These are phyloP conservation scores for Thymus quinquecostatus DNA, from an alignment of 257 asterid genomes.

Conservation along the genomic window DNA sequence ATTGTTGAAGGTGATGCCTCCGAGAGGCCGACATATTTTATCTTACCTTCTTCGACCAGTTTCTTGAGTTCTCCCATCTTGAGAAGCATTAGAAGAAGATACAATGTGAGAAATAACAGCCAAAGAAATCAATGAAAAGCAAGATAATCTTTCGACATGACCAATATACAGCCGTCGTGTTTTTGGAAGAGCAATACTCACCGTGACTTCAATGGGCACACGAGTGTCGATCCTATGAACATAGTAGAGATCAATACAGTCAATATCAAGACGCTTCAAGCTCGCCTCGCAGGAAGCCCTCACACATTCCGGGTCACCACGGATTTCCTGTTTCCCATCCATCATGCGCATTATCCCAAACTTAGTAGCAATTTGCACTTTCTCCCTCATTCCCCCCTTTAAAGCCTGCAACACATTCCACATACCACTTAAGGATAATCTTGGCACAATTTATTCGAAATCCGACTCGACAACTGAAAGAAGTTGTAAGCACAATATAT, in stretches of 20 bases:
- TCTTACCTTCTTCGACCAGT: slow-evolving; percentile 72
- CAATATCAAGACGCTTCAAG: slow-evolving; percentile 33
- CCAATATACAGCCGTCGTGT: background rate
- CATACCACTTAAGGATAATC: background rate
- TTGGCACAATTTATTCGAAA: background rate
- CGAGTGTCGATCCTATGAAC: slow-evolving; percentile 28
- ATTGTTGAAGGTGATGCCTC: slow-evolving; percentile 74
- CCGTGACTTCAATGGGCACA: slow-evolving; percentile 38
- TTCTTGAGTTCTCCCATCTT: slow-evolving; percentile 79
- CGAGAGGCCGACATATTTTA: slow-evolving; percentile 71
- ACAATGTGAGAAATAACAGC: no score
- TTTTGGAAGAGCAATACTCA: slow-evolving; percentile 1
- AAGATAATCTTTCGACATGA: background rate
- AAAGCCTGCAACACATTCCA: slow-evolving; percentile 29
- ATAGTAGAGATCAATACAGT: slow-evolving; percentile 40
- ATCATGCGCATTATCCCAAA: slow-evolving; percentile 11
- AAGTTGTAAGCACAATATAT: no score
- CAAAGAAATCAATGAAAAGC: no score
- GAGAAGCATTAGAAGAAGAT: background rate
- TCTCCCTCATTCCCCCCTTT: slow-evolving; percentile 33
- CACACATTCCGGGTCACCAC: slow-evolving; percentile 30
- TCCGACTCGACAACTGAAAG: background rate
- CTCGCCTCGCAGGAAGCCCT: slow-evolving; percentile 39
- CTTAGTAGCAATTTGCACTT: slow-evolving; percentile 37
- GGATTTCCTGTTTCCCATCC: slow-evolving; percentile 13